Conservation (phyloP, 2,329 filamentous ascomycete species). For the Mycosphaerella arachidis region DNA sequence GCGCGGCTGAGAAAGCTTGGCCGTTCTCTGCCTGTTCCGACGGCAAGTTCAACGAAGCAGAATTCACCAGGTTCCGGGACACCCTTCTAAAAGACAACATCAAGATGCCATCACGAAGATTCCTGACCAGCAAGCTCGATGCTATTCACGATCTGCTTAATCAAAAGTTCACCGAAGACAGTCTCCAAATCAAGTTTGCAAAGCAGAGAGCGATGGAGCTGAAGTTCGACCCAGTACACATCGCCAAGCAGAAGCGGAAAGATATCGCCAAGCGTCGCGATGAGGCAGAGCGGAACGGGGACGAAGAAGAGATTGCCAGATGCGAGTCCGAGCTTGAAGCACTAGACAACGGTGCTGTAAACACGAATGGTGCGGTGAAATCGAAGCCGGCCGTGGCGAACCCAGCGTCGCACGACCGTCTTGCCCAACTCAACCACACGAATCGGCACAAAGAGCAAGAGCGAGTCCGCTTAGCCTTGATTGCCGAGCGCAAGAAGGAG, state of each 20-base stretch:
- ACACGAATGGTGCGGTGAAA: conserved; percentile 50
- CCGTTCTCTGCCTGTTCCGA: conserved; percentile 91
- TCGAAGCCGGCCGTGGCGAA: conserved; percentile 37
- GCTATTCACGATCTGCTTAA: conserved; percentile 77
- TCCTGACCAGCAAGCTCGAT: conserved; percentile 66
- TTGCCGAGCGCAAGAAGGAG: conserved; percentile 60
- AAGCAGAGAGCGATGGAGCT: conserved; percentile 64
- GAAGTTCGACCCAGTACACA: conserved; percentile 48
- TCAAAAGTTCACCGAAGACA: conserved; percentile 75
- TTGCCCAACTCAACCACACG: conserved; percentile 76
- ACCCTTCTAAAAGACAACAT: conserved; percentile 68
- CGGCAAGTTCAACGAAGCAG: conserved; percentile 68
- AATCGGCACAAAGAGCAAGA: conserved; percentile 84
- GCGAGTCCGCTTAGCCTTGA: conserved; percentile 82
- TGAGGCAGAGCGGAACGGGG: conserved; percentile 60
- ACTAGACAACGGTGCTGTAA: conserved; percentile 65
- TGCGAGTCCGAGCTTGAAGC: conserved; percentile 48
- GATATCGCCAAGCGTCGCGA: conserved; percentile 62
- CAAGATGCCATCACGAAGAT: conserved; percentile 67
- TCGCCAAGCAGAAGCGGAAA: conserved; percentile 63
- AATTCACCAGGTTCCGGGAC: conserved; percentile 76
- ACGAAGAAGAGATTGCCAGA: conserved; percentile 53
- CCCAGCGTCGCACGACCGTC: conserved; percentile 69
- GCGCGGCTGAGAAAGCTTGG: conserved; percentile 77
- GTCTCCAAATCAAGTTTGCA: conserved; percentile 73